These are phyloP conservation scores for Grifola frondosa DNA, from an alignment of 1,284 basidiomycete species.

Conservation along the genomic window DNA sequence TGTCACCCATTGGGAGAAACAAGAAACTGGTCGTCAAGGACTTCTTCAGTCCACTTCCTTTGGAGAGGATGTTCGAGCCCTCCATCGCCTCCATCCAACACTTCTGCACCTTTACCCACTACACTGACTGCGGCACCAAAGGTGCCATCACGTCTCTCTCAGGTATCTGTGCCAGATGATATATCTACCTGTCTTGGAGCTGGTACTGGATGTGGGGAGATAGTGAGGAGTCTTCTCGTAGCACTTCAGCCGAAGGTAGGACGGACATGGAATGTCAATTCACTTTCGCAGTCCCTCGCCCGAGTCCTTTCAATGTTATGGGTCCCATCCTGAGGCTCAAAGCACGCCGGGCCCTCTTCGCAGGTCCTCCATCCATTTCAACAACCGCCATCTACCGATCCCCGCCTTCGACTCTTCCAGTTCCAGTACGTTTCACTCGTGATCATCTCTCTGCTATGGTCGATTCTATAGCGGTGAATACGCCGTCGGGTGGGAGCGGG, in stretches of 20 bases:
- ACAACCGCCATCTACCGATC: slow-evolving; percentile 67
- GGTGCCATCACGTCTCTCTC: slow-evolving; percentile 38
- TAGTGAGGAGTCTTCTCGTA: background rate
- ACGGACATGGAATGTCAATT: slow-evolving; percentile 61
- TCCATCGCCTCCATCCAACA: slow-evolving; percentile 64
- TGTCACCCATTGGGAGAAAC: slow-evolving; percentile 60
- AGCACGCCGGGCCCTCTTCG: slow-evolving; percentile 54
- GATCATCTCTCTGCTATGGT: slow-evolving; percentile 90
- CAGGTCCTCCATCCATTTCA: slow-evolving; percentile 37
- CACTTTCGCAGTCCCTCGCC: slow-evolving; percentile 66
- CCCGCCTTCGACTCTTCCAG: slow-evolving; percentile 82
- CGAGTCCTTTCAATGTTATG: slow-evolving; percentile 38
- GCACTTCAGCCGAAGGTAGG: too few species aligned
- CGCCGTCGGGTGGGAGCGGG: slow-evolving; percentile 54
- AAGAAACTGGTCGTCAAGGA: slow-evolving; percentile 70
- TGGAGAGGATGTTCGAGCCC: slow-evolving; percentile 92
- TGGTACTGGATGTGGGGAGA: background rate
- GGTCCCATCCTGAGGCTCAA: slow-evolving; percentile 32
- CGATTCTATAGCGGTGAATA: slow-evolving; percentile 82
- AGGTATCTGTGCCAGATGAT: slow-evolving; percentile 26
- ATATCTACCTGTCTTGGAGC: too few species aligned
- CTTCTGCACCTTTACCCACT: slow-evolving; percentile 22
- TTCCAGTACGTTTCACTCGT: slow-evolving; percentile 88
- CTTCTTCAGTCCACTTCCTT: slow-evolving; percentile 80
- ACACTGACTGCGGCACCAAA: slow-evolving; percentile 28